Conservation (phyloP, 192 early-diverging fungal genomes). For the Gonapodya prolifera region DNA sequence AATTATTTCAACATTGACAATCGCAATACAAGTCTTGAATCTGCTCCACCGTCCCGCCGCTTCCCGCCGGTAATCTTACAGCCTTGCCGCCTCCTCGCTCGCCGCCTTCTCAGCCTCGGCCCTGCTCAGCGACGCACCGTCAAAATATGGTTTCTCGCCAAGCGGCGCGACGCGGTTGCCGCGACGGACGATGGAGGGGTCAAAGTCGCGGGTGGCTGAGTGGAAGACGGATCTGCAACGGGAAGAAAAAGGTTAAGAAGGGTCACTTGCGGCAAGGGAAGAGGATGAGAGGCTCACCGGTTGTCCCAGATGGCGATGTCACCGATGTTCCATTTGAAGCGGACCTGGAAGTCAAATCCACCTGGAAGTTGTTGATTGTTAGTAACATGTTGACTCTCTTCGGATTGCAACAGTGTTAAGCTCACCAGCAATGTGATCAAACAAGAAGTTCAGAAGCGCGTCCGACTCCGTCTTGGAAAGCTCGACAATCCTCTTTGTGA, state of each 20-base stretch:
- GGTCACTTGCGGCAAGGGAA: not conserved
- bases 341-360: slow-evolving; percentile 8
- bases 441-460: slow-evolving; percentile 20
- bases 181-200: slow-evolving; percentile 13
- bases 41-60: too few relatives aligned
- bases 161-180: slow-evolving; percentile 23
- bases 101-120: slow-evolving; percentile 9
- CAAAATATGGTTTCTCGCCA: slow-evolving; percentile 27
- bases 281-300: slow-evolving; percentile 17
- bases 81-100: not conserved
- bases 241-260: not conserved
- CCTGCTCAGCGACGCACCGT: slow-evolving; percentile 7
- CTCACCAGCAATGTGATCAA: slow-evolving; percentile 19
- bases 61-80: too few relatives aligned
- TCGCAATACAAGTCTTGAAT: too few relatives aligned
- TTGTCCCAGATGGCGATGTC: slow-evolving; percentile 36
- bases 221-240: not conserved
- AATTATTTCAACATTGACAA: too few relatives aligned
- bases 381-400: too few relatives aligned
- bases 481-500: slow-evolving; percentile 23
- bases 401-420: too few relatives aligned
- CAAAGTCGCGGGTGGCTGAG: slow-evolving; percentile 24
- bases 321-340: slow-evolving; percentile 27
- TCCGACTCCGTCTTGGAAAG: slow-evolving; percentile 25
- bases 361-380: too few relatives aligned